These are phyloP conservation scores for Gossypium trilobum DNA, from an alignment of 441 rosid species.

Conservation along the genomic window DNA sequence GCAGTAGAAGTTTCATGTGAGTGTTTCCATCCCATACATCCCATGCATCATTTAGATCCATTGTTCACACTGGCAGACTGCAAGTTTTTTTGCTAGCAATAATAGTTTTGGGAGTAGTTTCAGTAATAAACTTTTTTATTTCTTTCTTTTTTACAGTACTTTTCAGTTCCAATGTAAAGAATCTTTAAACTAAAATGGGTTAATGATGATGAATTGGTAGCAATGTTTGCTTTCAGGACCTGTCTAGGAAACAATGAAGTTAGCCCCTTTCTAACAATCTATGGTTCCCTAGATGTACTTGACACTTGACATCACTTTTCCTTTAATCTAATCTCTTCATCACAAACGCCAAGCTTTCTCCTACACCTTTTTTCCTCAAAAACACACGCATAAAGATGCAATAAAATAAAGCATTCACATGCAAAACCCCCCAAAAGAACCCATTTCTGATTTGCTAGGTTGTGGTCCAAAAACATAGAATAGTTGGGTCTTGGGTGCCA, in stretches of 20 bases:
- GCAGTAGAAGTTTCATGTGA: constrained; percentile 2
- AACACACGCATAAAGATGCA: constrained; percentile 5
- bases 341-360: constrained; percentile 1
- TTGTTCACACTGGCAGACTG: neutral
- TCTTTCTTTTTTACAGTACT: neutral
- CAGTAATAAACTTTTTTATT: neutral
- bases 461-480: constrained; percentile 3
- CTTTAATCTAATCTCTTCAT: neutral
- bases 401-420: constrained; percentile 10
- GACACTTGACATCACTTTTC: neutral
- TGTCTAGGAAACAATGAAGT: neutral
- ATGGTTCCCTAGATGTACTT: constrained; percentile 7
- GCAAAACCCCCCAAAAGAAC: neutral
- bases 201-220: neutral
- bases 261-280: neutral
- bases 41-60: constrained; percentile 1
- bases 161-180: neutral
- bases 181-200: neutral
- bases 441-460: neutral
- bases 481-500: constrained; percentile 11
- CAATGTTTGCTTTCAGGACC: neutral
- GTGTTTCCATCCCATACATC: neutral
- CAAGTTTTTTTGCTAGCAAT: neutral
- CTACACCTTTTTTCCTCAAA: neutral
- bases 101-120: neutral